These are phyloP conservation scores for Saccharomycopsis crataegensis DNA, from an alignment of 1,139 yeast genomes.

Conservation along the genomic window DNA sequence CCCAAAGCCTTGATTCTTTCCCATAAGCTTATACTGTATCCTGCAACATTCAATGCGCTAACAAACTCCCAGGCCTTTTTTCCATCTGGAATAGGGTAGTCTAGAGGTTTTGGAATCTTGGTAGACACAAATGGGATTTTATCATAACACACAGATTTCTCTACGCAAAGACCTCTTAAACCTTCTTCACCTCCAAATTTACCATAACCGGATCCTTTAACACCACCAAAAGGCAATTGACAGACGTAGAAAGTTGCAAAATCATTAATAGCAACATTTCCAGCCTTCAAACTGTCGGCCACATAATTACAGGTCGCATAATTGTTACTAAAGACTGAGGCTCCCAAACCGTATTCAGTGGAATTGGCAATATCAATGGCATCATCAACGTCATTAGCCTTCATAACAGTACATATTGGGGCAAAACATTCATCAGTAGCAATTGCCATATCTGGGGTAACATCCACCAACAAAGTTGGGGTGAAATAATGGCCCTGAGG, in stretches of 20 bases:
- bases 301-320: constrained; percentile 51
- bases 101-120: constrained; percentile 77
- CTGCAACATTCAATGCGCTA: constrained; percentile 73
- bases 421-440: constrained; percentile 92
- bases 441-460: constrained; percentile 66
- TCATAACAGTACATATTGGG: constrained; percentile 74
- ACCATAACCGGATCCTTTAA: constrained; percentile 88
- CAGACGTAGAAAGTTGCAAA: constrained; percentile 95
- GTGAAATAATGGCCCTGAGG: constrained; percentile 92
- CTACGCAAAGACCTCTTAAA: constrained; percentile 75
- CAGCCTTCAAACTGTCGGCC: constrained; percentile 60
- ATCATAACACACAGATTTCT: constrained; percentile 83
- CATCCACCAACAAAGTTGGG: constrained; percentile 82
- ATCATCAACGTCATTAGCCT: constrained; percentile 55
- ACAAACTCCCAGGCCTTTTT: constrained; percentile 86
- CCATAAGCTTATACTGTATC: constrained; percentile 73
- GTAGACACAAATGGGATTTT: constrained; percentile 72
- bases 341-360: constrained; percentile 88
- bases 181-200: constrained; percentile 98
- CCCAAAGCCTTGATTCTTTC: constrained; percentile 49
- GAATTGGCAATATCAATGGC: constrained; percentile 78
- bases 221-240: constrained; percentile 95
- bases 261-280: constrained; percentile 93
- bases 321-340: constrained; percentile 73
- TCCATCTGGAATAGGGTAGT: constrained; percentile 80